Base-by-base conservation (phyloP, 202 grass and related monocot species). In the Cymbopogon flexuosus region DNA sequence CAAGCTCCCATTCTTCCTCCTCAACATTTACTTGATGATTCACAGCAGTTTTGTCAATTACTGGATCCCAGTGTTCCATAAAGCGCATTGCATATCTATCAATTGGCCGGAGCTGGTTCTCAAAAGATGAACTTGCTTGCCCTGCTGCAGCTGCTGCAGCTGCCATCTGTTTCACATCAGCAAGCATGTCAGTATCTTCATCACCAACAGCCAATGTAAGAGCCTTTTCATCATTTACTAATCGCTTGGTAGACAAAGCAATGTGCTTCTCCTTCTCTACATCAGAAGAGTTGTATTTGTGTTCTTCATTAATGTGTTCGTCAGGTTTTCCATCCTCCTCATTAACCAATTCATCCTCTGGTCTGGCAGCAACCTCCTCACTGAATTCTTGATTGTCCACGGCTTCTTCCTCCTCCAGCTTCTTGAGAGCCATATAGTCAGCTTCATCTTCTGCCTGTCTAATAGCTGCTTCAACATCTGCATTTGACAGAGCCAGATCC, bases 361-460 rank as follows among this genome's bases (percentile, higher is more conserved):
- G 71, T 83, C 85, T 88, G 34, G 80, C 90, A 68, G 90, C 83
- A 73, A 79, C 78, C 77, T 99, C 96, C 87, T 99, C 96, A 16
- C 84, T 93, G 80, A 99, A 99, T 68, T 99, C 96, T 86, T 99
- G 92, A 83, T 99, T 99, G 67, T 99, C 96, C 75, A 95, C 88
- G 62, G 91, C 96, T 31, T 99, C 92, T 86, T 99, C 96, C 80
- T 99, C 82, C 75, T 99, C 96, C 51, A 99, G 85, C 62, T 83
- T 99, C 85, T 99, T 99, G 49, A 99, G 86, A 74, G 96, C 96
- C 96, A 99, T 99, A 77, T 99, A 99, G 81, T 99, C 96, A 33
- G 89, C 96, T 89, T 99, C 96, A 83, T 99, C 96, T 84, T 99
- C 96, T 81, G 96, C 96, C 63, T 90, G 87, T 82, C 93, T 96